These are phyloP conservation scores for Oryza punctata DNA, from an alignment of 176 grass and related monocot species.

Conservation along the genomic window DNA sequence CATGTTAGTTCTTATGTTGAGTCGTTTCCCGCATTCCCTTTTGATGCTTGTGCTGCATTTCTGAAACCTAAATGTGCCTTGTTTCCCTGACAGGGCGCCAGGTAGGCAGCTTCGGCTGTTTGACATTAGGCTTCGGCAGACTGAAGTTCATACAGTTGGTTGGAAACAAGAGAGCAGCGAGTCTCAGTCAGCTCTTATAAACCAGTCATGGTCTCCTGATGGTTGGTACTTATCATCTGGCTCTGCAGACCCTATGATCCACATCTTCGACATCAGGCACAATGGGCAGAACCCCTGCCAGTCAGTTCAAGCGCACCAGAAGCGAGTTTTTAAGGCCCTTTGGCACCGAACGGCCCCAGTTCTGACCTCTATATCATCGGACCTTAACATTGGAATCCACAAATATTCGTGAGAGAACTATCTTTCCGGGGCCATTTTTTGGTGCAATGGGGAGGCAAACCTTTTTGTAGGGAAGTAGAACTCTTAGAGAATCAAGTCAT, in stretches of 20 bases:
- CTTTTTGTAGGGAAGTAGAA: constrained; percentile 1
- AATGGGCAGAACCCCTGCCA: constrained; percentile 68
- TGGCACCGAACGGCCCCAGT: constrained; percentile 79
- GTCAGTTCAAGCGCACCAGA: constrained; percentile 82
- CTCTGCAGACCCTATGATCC: constrained; percentile 81
- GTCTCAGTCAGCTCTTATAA: constrained; percentile 94
- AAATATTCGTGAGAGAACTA: constrained; percentile 46
- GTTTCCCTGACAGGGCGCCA: constrained; percentile 54
- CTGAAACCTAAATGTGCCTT: background rate
- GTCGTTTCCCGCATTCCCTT: background rate
- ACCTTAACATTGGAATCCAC: constrained; percentile 90
- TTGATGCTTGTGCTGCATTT: constrained; percentile 4
- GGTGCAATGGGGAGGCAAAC: background rate
- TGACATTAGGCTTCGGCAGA: constrained; percentile 77
- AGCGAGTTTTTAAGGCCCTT: constrained; percentile 93
- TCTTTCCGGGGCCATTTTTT: background rate
- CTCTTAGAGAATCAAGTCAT: background rate
- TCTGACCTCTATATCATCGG: constrained; percentile 91
- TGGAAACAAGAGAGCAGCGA: constrained; percentile 95
- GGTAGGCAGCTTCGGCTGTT: constrained; percentile 79
- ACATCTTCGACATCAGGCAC: constrained; percentile 90
- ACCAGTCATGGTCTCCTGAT: constrained; percentile 94
- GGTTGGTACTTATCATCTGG: constrained; percentile 82
- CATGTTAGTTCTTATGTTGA: background rate
- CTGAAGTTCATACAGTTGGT: constrained; percentile 79